Evolutionary conservation across 2,329 filamentous ascomycete species (phyloP).

Genomic region (Calonectria ilicicola): DNA sequence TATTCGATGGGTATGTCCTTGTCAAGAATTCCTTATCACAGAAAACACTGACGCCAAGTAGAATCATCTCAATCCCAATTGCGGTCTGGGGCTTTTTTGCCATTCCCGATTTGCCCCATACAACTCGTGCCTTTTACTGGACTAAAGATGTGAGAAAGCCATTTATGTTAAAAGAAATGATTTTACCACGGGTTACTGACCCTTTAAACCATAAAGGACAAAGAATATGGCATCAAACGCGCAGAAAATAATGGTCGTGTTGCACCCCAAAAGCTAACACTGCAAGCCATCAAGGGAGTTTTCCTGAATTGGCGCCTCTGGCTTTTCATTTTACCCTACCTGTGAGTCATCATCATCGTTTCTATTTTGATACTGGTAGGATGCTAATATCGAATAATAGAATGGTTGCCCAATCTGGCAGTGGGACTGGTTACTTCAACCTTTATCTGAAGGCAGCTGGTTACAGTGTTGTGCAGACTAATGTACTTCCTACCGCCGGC

Average conservation of each 20-base stretch:
- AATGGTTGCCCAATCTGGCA: slow-evolving; percentile 14
- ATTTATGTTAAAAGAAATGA: no score
- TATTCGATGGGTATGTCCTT: slow-evolving; percentile 45
- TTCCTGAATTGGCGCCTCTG: slow-evolving; percentile 14
- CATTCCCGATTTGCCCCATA: slow-evolving; percentile 13
- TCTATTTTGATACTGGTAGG: no score
- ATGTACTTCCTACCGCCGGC: slow-evolving; percentile 2
- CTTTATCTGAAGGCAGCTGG: slow-evolving; percentile 8
- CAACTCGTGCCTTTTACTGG: slow-evolving; percentile 12
- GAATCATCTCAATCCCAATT: slow-evolving; percentile 18
- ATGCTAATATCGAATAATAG: background rate
- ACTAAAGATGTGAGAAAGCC: background rate
- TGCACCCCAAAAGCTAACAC: slow-evolving; percentile 19
- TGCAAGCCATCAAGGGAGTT: background rate
- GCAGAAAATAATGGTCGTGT: slow-evolving; percentile 23
- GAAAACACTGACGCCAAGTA: background rate
- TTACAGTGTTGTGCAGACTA: slow-evolving; percentile 13
- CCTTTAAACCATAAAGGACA: background rate
- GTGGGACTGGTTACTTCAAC: slow-evolving; percentile 17
- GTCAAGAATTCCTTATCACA: background rate
- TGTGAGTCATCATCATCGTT: background rate
- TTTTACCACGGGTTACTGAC: background rate
- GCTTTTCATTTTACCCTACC: slow-evolving; percentile 11
- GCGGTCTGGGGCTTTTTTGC: slow-evolving; percentile 13
- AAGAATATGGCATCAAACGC: slow-evolving; percentile 19